Base-by-base conservation (phyloP, 495 filamentous ascomycete species). In the Parmelia sp. region DNA sequence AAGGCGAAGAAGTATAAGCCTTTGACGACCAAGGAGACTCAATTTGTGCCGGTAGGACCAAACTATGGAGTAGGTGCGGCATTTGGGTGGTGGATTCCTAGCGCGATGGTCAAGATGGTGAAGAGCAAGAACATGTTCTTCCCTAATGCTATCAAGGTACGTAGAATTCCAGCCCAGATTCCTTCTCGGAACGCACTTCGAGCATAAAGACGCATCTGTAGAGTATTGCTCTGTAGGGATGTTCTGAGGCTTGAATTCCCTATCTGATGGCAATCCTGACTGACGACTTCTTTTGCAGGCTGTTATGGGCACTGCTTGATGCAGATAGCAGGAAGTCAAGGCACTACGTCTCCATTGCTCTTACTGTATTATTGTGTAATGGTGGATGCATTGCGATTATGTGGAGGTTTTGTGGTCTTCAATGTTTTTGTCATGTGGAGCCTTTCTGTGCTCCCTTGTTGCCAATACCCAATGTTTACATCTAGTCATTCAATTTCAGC, bases 11-110 rank as follows among this genome's bases (percentile, higher is more conserved):
- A 25, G 5, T 68, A 74, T 59, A 71, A 71, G 59, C 69, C 67
- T 51, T 72, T 77, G 53, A 69, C 70, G 21, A 72, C 68, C 21
- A 72, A 71, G 27, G 73, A 65, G 6, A 70, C 71, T 53, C 45
- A 78, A 45, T 8, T 77, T 11, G 67, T 73, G 55, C 71, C 71
- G 37, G 39, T 73, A n/a, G 71, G 71, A 35, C 68, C 71, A 19
- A 65, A 59, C 6, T 53, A 65, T 17, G 71, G 71, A 11, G 71
- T 73, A 8, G 71, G 71, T 7, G 65, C 62, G 14, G 58, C 53
- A 19, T 72, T 73, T 60, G 71, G 71, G 14, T 73, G 70, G 70
- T 60, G 70, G 65, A 10, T 70, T 19, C 71, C 71, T 11, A 73
- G 71, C 49, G 68, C 70, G 23, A 42, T 62, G 51, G 61, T 73